phyloP scores from a whole-genome alignment of 768 basidiomycete species.

The Chlorophyllum brunneum region DNA sequence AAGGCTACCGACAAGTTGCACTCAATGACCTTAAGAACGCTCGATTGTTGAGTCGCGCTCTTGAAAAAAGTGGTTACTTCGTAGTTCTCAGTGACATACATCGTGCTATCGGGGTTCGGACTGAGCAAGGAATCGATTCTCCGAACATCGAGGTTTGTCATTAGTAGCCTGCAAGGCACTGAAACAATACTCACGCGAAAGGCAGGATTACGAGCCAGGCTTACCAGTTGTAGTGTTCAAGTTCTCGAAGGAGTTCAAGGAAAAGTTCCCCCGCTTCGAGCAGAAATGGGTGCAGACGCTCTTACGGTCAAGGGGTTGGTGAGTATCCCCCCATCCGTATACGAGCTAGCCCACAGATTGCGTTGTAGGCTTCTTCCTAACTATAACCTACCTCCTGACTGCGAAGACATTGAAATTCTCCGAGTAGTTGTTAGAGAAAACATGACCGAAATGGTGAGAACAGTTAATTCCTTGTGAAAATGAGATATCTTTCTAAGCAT shows the following conservation, averaged over 20 bases:
- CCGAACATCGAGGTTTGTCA: slow-evolving; percentile 51
- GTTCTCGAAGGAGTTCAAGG: slow-evolving; percentile 53
- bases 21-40: slow-evolving; percentile 58
- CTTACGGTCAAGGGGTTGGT: slow-evolving; percentile 53
- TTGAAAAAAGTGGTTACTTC: slow-evolving; percentile 54
- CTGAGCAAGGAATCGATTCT: slow-evolving; percentile 40
- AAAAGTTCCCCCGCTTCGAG: slow-evolving; percentile 52
- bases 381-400: slow-evolving; percentile 48
- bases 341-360: background rate
- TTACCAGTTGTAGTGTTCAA: slow-evolving; percentile 68
- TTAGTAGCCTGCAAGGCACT: slow-evolving; percentile 3
- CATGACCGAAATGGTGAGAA: slow-evolving; percentile 43
- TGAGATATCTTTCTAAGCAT: background rate
- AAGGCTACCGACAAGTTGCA: slow-evolving; percentile 49
- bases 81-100: slow-evolving; percentile 57
- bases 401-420: slow-evolving; percentile 54
- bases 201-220: slow-evolving; percentile 48
- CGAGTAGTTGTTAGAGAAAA: slow-evolving; percentile 65
- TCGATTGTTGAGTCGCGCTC: slow-evolving; percentile 54
- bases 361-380: slow-evolving; percentile 44
- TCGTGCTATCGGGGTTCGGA: slow-evolving; percentile 27
- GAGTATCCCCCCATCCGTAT: slow-evolving; percentile 24
- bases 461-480: slow-evolving; percentile 5
- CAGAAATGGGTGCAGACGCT: slow-evolving; percentile 59
- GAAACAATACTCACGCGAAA: slow-evolving; percentile 14